A percentile compares a stretch with the other conserved stretches of the same genome.
Conservation (phyloP, 2,329 filamentous ascomycete species). For the Mycosphaerelloides madeirae region DNA sequence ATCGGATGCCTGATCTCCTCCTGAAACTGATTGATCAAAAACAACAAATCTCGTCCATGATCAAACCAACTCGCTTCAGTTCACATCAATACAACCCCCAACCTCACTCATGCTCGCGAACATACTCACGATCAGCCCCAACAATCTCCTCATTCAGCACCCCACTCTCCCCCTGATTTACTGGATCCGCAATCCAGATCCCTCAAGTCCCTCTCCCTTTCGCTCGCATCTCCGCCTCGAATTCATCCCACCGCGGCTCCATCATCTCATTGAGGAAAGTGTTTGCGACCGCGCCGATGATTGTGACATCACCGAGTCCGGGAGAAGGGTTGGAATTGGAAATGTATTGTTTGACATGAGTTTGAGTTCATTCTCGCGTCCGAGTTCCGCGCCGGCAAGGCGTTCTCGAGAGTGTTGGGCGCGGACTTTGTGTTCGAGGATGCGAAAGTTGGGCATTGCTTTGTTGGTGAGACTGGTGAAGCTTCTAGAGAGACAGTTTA, state of each 20-base stretch:
- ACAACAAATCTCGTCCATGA: slow-evolving; percentile 72
- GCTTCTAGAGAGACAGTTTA: too few relatives aligned
- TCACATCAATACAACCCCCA: slow-evolving; percentile 1
- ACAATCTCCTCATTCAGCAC: slow-evolving; percentile 68
- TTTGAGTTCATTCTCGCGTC: slow-evolving; percentile 10
- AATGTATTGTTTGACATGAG: slow-evolving; percentile 63
- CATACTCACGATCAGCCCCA: slow-evolving; percentile 78
- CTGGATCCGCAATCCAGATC: slow-evolving; percentile 87
- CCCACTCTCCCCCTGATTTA: slow-evolving; percentile 74
- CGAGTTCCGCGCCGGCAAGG: slow-evolving; percentile 8
- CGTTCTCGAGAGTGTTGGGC: slow-evolving; percentile 15
- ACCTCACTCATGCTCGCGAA: too few relatives aligned
- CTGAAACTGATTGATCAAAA: slow-evolving; percentile 76
- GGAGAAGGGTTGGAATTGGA: slow-evolving; percentile 54
- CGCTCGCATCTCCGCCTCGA: slow-evolving; percentile 67
- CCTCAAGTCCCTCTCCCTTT: slow-evolving; percentile 65
- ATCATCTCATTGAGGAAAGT: slow-evolving; percentile 73
- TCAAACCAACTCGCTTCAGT: slow-evolving; percentile 60
- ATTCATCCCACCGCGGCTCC: slow-evolving; percentile 52
- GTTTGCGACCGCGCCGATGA: slow-evolving; percentile 83
- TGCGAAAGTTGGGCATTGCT: slow-evolving; percentile 9
- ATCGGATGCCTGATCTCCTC: slow-evolving; percentile 71
- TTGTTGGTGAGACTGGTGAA: too few relatives aligned
- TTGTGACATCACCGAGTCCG: slow-evolving; percentile 71
- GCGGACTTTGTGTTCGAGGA: slow-evolving; percentile 13